Percentiles rank a stretch among this genome's conserved stretches.
Evolutionary conservation across 768 basidiomycete species (phyloP).

Genomic region (Boletus coccyginus): DNA sequence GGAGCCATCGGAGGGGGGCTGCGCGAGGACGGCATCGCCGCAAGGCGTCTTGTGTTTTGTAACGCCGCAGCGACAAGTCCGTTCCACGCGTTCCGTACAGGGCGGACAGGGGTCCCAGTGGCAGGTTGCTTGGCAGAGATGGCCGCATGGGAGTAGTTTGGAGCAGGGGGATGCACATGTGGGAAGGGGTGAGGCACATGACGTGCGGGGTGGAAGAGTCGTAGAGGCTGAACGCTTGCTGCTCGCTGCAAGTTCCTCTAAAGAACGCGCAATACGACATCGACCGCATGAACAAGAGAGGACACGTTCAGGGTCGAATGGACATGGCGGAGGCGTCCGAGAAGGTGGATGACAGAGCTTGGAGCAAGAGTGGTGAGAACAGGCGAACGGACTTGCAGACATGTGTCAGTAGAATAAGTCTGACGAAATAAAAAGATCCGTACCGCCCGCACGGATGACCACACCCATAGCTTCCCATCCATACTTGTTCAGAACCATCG

Average conservation of each 20-base stretch:
- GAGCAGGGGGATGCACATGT: constrained; percentile 72
- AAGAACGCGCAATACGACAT: constrained; percentile 38
- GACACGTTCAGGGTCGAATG: constrained; percentile 65
- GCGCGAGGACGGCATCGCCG: constrained; percentile 18
- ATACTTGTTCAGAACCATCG: constrained; percentile 41
- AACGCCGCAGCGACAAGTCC: constrained; percentile 86
- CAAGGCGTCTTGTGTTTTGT: constrained; percentile 57
- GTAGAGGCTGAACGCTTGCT: background rate
- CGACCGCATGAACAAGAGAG: constrained; percentile 84
- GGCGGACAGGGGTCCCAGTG: constrained; percentile 81
- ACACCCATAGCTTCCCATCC: constrained; percentile 71
- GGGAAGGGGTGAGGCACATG: constrained; percentile 76
- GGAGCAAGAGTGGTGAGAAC: constrained; percentile 71
- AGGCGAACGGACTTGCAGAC: constrained; percentile 58
- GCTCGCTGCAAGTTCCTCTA: constrained; percentile 15
- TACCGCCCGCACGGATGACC: constrained; percentile 57
- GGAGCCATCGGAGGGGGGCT: constrained; percentile 14
- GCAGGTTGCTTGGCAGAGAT: constrained; percentile 67
- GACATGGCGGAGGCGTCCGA: constrained; percentile 56
- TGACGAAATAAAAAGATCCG: constrained; percentile 10
- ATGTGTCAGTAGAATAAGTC: background rate
- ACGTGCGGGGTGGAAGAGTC: constrained; percentile 39
- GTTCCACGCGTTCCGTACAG: constrained; percentile 63
- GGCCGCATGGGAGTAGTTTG: constrained; percentile 68
- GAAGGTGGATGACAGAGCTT: constrained; percentile 79